Evolutionary conservation across 495 filamentous ascomycete species (phyloP), one percentile per base, ranked within the genome.

Genomic region (Penicillium fimorum): DNA sequence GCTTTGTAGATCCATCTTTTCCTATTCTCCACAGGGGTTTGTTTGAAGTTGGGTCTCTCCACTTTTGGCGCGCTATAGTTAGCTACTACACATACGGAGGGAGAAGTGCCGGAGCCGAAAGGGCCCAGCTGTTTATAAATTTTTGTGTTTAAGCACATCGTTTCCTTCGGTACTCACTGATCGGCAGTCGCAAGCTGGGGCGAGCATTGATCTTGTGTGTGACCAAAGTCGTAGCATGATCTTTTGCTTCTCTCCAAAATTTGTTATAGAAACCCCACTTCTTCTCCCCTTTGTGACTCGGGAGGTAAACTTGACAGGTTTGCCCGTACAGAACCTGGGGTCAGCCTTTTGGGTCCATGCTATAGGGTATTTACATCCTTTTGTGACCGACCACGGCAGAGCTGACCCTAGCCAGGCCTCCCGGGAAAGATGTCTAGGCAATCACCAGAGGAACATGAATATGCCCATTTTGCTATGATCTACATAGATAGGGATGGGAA

Each of bases 401-500:
- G 32, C 54, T 42, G 49, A 53, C 43, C 11, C 35, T 13, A 41
- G 38, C 11, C 52, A 71, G 68, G 41, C 60, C 40, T 55, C 40
- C 56, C 64, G 37, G 57, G 62, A 24, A 58, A 60, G 5, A 67
- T 69, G 57, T 69, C 67, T 6, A 63, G 62, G 61, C 64, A 61
- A 51, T 59, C 60, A 38, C 56, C 57, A 22, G 60, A 66, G 22
- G 66, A 60, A 12, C 50, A 58, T 42, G 49, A 53, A 4, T 72
- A 56, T 50, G 56, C 65, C 4, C 73, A 76, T 47, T 76, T 69
- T 60, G 73, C 73, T 40, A 57, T 76, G 12, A 72, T 76, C 40
- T 76, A 76, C 41, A 64, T 76, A 40, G 70, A 74, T 47, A 57
- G 65, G 30, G 53, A 60, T 44, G 73, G 71, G 8, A 72, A 73